Conservation (phyloP, 164 flowering plant species). For the Kingdonia uniflora region DNA sequence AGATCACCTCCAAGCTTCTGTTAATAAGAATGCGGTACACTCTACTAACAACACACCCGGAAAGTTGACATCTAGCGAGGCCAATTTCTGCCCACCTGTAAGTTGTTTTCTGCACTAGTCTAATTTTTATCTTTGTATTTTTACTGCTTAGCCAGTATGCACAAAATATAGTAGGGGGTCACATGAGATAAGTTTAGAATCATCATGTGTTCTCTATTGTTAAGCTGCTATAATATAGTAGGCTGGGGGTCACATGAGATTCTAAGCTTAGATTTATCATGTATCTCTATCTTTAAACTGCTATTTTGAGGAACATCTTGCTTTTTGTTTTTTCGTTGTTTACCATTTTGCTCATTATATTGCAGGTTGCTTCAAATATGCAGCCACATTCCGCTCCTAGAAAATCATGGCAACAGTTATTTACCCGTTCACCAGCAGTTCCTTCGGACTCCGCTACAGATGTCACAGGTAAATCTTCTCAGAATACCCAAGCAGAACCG, state of each 20-base stretch:
- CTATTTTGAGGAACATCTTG: too few relatives aligned
- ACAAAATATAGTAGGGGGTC: too few relatives aligned
- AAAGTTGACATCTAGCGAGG: slow-evolving; percentile 20
- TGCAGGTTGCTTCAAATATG: slow-evolving; percentile 39
- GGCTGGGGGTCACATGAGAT: too few relatives aligned
- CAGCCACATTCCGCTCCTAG: slow-evolving; percentile 43
- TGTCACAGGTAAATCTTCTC: slow-evolving; percentile 48
- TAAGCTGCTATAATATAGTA: too few relatives aligned
- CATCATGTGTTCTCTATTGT: too few relatives aligned
- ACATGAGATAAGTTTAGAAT: too few relatives aligned
- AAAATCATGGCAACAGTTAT: slow-evolving; percentile 89
- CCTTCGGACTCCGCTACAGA: slow-evolving; percentile 29
- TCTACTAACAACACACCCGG: slow-evolving; percentile 32
- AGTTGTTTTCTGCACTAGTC: slow-evolving; percentile 19
- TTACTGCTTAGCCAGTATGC: too few relatives aligned
- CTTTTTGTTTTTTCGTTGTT: too few relatives aligned
- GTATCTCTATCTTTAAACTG: too few relatives aligned
- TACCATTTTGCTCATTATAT: slow-evolving; percentile 1
- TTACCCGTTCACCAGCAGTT: slow-evolving; percentile 56
- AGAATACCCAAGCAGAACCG: slow-evolving; percentile 33
- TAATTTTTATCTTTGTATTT: slow-evolving; percentile 2
- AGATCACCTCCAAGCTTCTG: slow-evolving; percentile 38
- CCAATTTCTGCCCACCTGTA: slow-evolving; percentile 31
- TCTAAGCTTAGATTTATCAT: too few relatives aligned
- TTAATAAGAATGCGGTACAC: slow-evolving; percentile 32